Percentiles rank a stretch among this genome's conserved stretches.
Evolutionary conservation across 345 rosid species (phyloP).

Genomic region (Xanthoceras sorbifolium): DNA sequence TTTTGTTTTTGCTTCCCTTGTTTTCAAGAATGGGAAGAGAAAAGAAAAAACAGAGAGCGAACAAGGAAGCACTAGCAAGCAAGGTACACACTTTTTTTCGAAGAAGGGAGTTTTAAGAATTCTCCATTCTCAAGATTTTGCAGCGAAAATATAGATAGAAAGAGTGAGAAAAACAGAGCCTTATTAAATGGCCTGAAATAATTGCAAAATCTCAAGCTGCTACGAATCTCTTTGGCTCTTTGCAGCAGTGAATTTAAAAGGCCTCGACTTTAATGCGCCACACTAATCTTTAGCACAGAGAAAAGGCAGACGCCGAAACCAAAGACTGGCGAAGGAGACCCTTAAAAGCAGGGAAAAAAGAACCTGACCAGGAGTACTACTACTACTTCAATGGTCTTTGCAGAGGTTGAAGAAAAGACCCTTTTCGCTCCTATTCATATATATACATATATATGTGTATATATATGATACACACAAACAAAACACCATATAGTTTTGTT

Average conservation of each 20-base stretch:
- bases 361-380: neutral
- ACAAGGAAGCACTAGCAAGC: constrained; percentile 8
- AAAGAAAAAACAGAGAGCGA: neutral
- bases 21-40: constrained; percentile 20
- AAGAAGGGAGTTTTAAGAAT: constrained; percentile 11
- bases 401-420: constrained; percentile 27
- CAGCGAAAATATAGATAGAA: neutral
- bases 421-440: constrained; percentile 20
- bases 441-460: neutral
- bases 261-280: constrained; percentile 34
- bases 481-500: neutral
- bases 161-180: neutral
- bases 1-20: neutral
- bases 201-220: constrained; percentile 21
- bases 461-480: neutral
- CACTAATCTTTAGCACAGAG: constrained; percentile 21
- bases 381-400: constrained; percentile 23
- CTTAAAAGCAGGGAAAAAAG: constrained; percentile 37
- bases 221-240: constrained; percentile 3
- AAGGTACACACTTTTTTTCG: neutral
- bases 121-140: constrained; percentile 28
- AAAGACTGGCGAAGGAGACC: constrained; percentile 33
- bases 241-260: constrained; percentile 6
- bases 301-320: constrained; percentile 27
- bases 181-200: constrained; percentile 33